Evolutionary conservation across 2,329 filamentous ascomycete genomes (phyloP).

Genomic region (Xylaria digitata): DNA sequence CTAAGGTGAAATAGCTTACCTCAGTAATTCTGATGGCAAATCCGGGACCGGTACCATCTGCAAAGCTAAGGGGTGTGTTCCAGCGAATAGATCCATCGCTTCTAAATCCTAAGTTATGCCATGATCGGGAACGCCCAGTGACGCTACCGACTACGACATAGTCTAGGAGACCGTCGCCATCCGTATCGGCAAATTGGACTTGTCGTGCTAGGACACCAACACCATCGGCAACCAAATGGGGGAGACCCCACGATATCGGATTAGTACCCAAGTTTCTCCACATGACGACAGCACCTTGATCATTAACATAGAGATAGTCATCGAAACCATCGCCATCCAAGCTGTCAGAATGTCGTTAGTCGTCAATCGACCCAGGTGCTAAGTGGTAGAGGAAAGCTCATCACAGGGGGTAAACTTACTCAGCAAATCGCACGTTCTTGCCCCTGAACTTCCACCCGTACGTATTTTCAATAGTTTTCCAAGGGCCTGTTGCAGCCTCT

Average conservation of each 20-base stretch:
- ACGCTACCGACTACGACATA: not conserved
- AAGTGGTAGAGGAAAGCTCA: no score
- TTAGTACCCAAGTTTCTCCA: not conserved
- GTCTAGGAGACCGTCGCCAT: not conserved
- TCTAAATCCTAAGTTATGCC: not conserved
- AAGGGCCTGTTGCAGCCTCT: not conserved
- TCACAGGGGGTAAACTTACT: not conserved
- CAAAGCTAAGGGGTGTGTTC: slow-evolving; percentile 1
- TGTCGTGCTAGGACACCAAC: slow-evolving; percentile 1
- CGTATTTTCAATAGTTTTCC: slow-evolving; percentile 3
- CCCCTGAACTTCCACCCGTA: slow-evolving; percentile 12
- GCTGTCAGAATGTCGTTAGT: not conserved
- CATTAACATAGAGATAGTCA: slow-evolving; percentile 5
- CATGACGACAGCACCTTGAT: not conserved
- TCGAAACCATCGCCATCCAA: slow-evolving; percentile 5
- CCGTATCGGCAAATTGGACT: slow-evolving; percentile 1
- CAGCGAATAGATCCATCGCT: not conserved
- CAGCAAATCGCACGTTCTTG: slow-evolving; percentile 7
- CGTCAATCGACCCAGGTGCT: not conserved
- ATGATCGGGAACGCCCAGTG: not conserved
- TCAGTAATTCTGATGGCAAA: not conserved
- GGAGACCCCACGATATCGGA: not conserved
- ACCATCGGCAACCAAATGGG: slow-evolving; percentile 2
- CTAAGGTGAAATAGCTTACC: not conserved
- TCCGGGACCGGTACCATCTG: not conserved